Percentiles rank a stretch among this genome's conserved stretches.
Conservation (phyloP, 345 rosid species). For the Noccaea bulbosa region DNA sequence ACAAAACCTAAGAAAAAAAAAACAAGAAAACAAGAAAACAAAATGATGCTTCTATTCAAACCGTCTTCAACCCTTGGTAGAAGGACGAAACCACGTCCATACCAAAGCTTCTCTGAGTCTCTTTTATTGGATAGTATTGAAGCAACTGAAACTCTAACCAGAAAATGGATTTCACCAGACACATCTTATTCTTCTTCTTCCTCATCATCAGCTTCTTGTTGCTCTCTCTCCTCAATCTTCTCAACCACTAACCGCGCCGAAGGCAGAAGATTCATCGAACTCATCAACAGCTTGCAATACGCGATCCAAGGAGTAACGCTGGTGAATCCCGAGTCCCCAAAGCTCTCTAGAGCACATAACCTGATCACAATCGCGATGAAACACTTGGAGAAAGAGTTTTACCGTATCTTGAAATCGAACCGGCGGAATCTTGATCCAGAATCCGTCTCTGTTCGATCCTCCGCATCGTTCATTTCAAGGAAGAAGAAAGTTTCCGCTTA, state of each 20-base stretch:
- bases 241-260: slow-evolving; percentile 49
- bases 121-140: slow-evolving; percentile 57
- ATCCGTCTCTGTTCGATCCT: slow-evolving; percentile 52
- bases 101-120: slow-evolving; percentile 59
- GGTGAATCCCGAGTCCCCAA: slow-evolving; percentile 47
- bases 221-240: slow-evolving; percentile 51
- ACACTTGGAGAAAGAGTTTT: slow-evolving; percentile 68
- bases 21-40: background rate
- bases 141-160: slow-evolving; percentile 46
- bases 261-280: slow-evolving; percentile 56
- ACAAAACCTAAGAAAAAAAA: background rate
- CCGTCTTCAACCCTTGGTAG: slow-evolving; percentile 34
- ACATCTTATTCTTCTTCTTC: background rate
- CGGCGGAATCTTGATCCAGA: slow-evolving; percentile 58
- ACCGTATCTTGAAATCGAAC: slow-evolving; percentile 58
- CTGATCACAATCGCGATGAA: slow-evolving; percentile 71
- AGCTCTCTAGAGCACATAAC: slow-evolving; percentile 59
- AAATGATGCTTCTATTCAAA: slow-evolving; percentile 44
- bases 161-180: slow-evolving; percentile 48
- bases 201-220: background rate
- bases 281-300: slow-evolving; percentile 55
- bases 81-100: slow-evolving; percentile 43
- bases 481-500: slow-evolving; percentile 11
- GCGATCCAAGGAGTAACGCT: slow-evolving; percentile 60
- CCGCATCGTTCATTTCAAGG: slow-evolving; percentile 24